These are phyloP conservation scores for Vigna nakashimae DNA, from an alignment of 306 rosid genomes.

Conservation along the genomic window DNA sequence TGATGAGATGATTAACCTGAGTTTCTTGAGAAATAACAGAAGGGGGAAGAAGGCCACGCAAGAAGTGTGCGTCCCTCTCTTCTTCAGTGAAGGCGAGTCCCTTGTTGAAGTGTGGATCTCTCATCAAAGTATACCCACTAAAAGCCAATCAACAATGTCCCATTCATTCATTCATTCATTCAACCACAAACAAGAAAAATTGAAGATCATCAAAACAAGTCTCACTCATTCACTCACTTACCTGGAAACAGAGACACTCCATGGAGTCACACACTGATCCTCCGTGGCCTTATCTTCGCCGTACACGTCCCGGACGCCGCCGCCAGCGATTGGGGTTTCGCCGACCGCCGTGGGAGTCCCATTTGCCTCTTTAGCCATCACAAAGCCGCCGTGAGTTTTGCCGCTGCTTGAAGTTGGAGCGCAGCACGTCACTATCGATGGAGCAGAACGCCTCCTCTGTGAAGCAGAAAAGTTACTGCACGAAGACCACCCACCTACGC, in stretches of 20 bases:
- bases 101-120: constrained; percentile 93
- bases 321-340: constrained; percentile 44
- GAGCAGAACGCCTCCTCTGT: constrained; percentile 50
- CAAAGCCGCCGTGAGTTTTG: constrained; percentile 51
- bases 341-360: constrained; percentile 52
- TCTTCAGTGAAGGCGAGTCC: constrained; percentile 90
- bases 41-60: constrained; percentile 97
- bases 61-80: constrained; percentile 95
- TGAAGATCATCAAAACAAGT: not conserved
- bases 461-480: constrained; percentile 42
- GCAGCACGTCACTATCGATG: constrained; percentile 57
- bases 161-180: constrained; percentile 1
- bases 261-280: constrained; percentile 83
- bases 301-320: constrained; percentile 73
- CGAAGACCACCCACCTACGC: constrained; percentile 47
- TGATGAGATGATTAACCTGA: constrained; percentile 65
- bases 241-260: constrained; percentile 93
- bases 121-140: constrained; percentile 87
- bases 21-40: constrained; percentile 70
- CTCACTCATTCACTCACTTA: constrained; percentile 27
- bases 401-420: constrained; percentile 41
- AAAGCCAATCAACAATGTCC: constrained; percentile 1
- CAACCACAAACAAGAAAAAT: not conserved
- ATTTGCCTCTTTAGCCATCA: constrained; percentile 61
- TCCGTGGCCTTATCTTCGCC: constrained; percentile 80